Conservation (phyloP, 2,329 filamentous ascomycete species). For the Aureobasidium mangrovei region DNA sequence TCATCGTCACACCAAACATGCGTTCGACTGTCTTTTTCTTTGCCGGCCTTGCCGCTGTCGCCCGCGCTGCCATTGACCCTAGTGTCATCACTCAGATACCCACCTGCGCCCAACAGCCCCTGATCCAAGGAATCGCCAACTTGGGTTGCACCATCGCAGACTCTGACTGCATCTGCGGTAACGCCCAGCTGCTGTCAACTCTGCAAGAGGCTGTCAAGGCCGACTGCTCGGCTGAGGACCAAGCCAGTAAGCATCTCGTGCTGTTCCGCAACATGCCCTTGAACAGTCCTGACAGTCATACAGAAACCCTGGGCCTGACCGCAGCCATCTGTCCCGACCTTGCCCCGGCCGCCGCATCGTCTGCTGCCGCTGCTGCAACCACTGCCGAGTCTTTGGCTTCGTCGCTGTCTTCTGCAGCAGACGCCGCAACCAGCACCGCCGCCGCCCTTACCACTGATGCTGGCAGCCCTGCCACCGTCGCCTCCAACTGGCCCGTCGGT, state of each 20-base stretch:
- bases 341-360: background rate
- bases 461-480: background rate
- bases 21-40: background rate
- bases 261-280: no score
- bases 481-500: background rate
- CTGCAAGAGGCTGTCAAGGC: background rate
- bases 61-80: background rate
- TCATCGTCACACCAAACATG: background rate
- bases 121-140: background rate
- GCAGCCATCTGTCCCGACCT: slow-evolving; percentile 1
- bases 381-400: background rate
- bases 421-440: background rate
- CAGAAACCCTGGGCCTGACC: background rate
- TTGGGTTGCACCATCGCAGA: slow-evolving; percentile 4
- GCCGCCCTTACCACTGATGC: background rate
- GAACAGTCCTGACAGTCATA: background rate
- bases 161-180: slow-evolving; percentile 5
- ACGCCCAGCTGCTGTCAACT: background rate
- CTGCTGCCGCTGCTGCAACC: background rate
- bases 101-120: background rate
- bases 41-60: background rate
- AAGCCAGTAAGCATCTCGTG: background rate
- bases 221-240: background rate
- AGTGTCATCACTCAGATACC: slow-evolving; percentile 3
- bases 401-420: background rate